Base-by-base conservation (phyloP, 805 yeast genomes). In the Candida orba region DNA sequence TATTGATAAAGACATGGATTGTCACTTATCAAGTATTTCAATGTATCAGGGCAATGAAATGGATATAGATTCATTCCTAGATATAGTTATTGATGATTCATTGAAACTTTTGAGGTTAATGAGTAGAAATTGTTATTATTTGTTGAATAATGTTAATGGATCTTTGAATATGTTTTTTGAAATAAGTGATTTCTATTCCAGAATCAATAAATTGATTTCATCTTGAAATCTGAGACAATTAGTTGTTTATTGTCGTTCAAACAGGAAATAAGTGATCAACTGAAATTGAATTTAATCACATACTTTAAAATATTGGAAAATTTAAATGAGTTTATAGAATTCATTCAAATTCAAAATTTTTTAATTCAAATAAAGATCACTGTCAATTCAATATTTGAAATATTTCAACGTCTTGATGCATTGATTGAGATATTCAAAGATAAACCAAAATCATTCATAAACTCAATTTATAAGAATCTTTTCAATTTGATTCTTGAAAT, bases 161-260 rank as follows among this genome's bases (percentile, higher is more conserved):
- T 43, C 46, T 4, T 22, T 43, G 8, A 34, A 36, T 17, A 10
- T 36, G 13, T 43, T 43, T 35, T 43, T 43, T 15, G 36, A 36
- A 18, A 13, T 39, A 4, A 40, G 46, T 33, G 40, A 43, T 23
- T 36, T 40, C 18, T 25, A 32, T 25, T 31, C 33, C 14, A n/a
- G 8, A n/a, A 9, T 31, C 4, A 9, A 34, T 6, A 20, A 31
- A 32, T 27, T 15, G 27, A 5, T 23, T 25, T 18, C 39, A 20
- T 12, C 22, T 24, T 18, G 18, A 30, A 35, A n/a, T n/a, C 6
- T 10, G 6, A 18, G n/a, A 10, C 22, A 22, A n/a, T 43, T 15
- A 29, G 17, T 7, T 23, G 30, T 18, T 30, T 43, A 15, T 3
- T 31, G 3, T 13, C 22, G 6, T 37, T 43, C 27, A 22, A 39